These are phyloP conservation scores for Quercus mongolica DNA, from an alignment of 306 rosid genomes.

Conservation along the genomic window DNA sequence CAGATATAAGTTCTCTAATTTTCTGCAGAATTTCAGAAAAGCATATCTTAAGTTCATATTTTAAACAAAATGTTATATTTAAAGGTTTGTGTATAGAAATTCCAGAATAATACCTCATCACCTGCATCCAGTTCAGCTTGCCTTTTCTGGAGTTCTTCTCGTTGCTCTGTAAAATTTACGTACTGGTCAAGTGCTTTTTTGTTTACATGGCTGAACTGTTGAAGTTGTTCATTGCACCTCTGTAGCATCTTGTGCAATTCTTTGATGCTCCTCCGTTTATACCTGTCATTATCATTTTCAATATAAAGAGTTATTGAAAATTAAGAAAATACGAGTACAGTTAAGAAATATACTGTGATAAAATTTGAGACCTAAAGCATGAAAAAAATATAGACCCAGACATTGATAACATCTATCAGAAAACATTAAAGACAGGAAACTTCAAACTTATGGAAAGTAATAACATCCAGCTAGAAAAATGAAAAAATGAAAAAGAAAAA, in stretches of 20 bases:
- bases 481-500: not conserved
- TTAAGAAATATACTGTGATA: not conserved
- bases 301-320: constrained; percentile 6
- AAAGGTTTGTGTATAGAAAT: constrained; percentile 1
- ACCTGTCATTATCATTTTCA: constrained; percentile 45
- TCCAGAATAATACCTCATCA: constrained; percentile 63
- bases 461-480: not conserved
- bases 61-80: not conserved
- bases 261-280: constrained; percentile 74
- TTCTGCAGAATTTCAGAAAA: constrained; percentile 52
- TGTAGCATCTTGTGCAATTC: constrained; percentile 84
- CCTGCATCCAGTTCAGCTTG: constrained; percentile 96
- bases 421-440: not conserved
- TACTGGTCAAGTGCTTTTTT: constrained; percentile 97
- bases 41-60: not conserved
- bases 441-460: constrained; percentile 9
- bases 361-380: not conserved
- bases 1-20: constrained; percentile 84
- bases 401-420: not conserved
- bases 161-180: constrained; percentile 90
- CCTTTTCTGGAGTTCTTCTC: constrained; percentile 96
- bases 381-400: not conserved
- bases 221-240: constrained; percentile 87
- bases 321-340: not conserved
- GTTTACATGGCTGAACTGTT: constrained; percentile 91